Base-by-base conservation (phyloP, 257 asterid genomes). In the Capsicum chinense region DNA sequence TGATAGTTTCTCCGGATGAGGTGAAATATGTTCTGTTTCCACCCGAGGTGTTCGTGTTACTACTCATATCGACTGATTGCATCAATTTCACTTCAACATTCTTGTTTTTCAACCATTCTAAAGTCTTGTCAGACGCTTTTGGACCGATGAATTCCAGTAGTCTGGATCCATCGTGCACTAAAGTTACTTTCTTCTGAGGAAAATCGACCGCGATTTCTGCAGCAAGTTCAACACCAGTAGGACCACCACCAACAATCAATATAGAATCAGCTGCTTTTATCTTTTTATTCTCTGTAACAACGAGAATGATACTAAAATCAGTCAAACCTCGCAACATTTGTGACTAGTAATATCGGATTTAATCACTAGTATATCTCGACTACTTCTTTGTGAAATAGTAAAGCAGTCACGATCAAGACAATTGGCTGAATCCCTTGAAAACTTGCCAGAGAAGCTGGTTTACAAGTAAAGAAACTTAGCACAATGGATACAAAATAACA, bases 81-180 rank as follows among this genome's bases (percentile, higher is more conserved):
- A 83, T 85, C 84, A 95, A 88, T 81, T 89, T 93, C 73, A 95
- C 97, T 56, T 91, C 95, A 5, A 95, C 98, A 59, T 83, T 86
- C 88, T 86, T 94, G 16, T 92, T 88, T 83, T 70, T 91, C 48
- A 95, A 85, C 99, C 99, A 95, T 39, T 87, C 89, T 79, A 94
- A 83, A 2, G 99, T 86, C 89, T 93, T 95, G 35, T 81, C 85
- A 0, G 94, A 92, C 0, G 95, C 97, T 86, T 93, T 94, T 2
- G 93, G 95, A 47, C 98, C 99, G 6, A 95, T 91, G 86, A 94
- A 94, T 76, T 95, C 98, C n/a, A 95, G 87, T 84, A 95, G 78
- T 84, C 97, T 87, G 4, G 92, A 83, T 15, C 99, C 98, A 2
- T 91, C 82, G 21, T 95, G 99, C 70, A 94, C 93, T 7, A 95